phyloP scores from a whole-genome alignment of 1,139 yeast genomes.

The Kodamaea fungicola region DNA sequence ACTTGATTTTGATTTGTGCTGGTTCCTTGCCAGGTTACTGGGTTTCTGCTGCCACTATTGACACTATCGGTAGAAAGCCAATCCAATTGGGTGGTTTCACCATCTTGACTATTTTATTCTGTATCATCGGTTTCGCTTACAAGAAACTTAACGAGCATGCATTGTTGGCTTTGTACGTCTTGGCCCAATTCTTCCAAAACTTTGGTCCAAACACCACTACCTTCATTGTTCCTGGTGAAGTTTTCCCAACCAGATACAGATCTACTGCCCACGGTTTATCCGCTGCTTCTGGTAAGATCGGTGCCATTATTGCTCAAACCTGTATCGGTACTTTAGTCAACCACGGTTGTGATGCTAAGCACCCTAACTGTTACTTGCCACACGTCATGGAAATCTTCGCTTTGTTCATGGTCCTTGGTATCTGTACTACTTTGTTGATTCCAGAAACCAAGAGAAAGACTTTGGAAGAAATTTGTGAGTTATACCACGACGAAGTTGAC shows the following conservation, averaged over 20 bases:
- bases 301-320: constrained; percentile 95
- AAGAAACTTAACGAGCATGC: constrained; percentile 62
- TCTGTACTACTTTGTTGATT: constrained; percentile 57
- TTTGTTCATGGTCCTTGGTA: constrained; percentile 80
- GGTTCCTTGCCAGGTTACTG: constrained; percentile 93
- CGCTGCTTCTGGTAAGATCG: constrained; percentile 93
- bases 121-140: constrained; percentile 77
- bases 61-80: constrained; percentile 77
- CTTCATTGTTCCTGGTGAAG: constrained; percentile 93
- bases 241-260: constrained; percentile 95
- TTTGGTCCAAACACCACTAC: constrained; percentile 97
- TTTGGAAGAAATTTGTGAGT: constrained; percentile 74
- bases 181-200: constrained; percentile 82
- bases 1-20: constrained; percentile 83
- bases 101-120: constrained; percentile 63
- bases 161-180: constrained; percentile 67
- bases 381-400: constrained; percentile 94
- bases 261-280: constrained; percentile 98
- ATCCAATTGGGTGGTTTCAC: constrained; percentile 73
- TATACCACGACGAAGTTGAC: constrained; percentile 73
- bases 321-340: constrained; percentile 79
- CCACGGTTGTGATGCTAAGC: constrained; percentile 64
- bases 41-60: constrained; percentile 74
- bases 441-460: constrained; percentile 93
- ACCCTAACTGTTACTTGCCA: constrained; percentile 72